phyloP scores from a whole-genome alignment of 495 filamentous ascomycete species.

The Penicillium cinerascens region DNA sequence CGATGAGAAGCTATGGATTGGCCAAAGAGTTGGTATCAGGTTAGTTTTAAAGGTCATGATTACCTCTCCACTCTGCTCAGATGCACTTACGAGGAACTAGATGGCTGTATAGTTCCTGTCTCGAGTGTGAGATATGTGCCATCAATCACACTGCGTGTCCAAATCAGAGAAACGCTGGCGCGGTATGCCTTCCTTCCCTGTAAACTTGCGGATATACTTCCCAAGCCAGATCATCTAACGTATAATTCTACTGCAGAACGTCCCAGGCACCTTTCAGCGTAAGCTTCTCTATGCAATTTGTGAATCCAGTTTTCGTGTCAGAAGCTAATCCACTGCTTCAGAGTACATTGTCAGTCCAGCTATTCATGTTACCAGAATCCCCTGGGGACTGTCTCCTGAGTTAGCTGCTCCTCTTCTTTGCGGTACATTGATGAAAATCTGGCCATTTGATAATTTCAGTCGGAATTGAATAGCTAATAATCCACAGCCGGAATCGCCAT shows the following conservation, averaged over 20 bases:
- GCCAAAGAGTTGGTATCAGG: constrained; percentile 38
- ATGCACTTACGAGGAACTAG: constrained; percentile 9
- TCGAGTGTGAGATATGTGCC: constrained; percentile 44
- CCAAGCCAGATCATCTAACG: neutral
- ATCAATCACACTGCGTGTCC: constrained; percentile 46
- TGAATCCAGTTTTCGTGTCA: neutral
- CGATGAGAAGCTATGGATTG: constrained; percentile 31
- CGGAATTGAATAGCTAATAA: neutral
- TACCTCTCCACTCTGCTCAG: neutral
- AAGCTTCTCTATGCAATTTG: neutral
- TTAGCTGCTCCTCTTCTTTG: constrained; percentile 40
- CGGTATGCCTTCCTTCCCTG: constrained; percentile 25
- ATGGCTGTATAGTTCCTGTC: constrained; percentile 45
- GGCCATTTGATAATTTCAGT: neutral
- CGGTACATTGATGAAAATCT: constrained; percentile 21
- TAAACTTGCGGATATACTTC: neutral
- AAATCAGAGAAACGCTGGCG: constrained; percentile 42
- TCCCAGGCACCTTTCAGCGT: constrained; percentile 47
- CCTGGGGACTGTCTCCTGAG: constrained; percentile 29
- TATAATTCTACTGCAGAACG: constrained; percentile 24
- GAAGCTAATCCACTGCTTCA: constrained; percentile 6
- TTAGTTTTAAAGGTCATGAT: constrained; percentile 11
- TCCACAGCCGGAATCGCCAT: constrained; percentile 40
- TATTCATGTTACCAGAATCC: constrained; percentile 40
- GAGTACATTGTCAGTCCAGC: constrained; percentile 42